phyloP scores from a whole-genome alignment of 352 stramenopile genomes.

The Pythium phragmiticola region DNA sequence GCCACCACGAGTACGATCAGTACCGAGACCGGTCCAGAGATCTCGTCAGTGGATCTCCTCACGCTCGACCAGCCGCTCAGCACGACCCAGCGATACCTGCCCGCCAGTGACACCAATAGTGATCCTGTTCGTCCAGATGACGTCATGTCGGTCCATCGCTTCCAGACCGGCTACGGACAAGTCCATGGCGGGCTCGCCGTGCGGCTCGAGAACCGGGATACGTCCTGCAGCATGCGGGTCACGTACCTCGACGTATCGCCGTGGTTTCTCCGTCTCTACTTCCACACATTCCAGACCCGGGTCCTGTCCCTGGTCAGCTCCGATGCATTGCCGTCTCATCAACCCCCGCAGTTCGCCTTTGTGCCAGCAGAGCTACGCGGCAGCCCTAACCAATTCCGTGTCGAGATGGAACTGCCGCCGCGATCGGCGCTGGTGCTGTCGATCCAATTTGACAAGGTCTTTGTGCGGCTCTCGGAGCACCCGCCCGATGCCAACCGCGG shows the following conservation, averaged over 20 bases:
- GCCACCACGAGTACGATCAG: slow-evolving; percentile 12
- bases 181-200: slow-evolving; percentile 71
- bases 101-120: no score
- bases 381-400: slow-evolving; percentile 53
- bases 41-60: slow-evolving; percentile 13
- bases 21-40: not conserved
- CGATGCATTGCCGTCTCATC: slow-evolving; percentile 4
- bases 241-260: slow-evolving; percentile 73
- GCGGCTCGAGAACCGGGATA: slow-evolving; percentile 59
- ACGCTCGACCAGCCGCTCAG: not conserved
- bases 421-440: slow-evolving; percentile 60
- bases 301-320: slow-evolving; percentile 14
- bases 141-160: slow-evolving; percentile 64
- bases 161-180: slow-evolving; percentile 75
- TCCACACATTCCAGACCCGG: slow-evolving; percentile 53
- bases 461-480: slow-evolving; percentile 79
- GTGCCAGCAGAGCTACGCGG: slow-evolving; percentile 55
- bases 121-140: slow-evolving; percentile 5
- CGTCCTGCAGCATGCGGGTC: slow-evolving; percentile 47
- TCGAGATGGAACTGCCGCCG: slow-evolving; percentile 52
- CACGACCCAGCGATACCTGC: slow-evolving; percentile 3
- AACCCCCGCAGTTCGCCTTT: slow-evolving; percentile 41
- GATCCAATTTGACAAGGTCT: slow-evolving; percentile 79
- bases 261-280: slow-evolving; percentile 83
- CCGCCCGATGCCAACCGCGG: slow-evolving; percentile 84